Conservation (phyloP, 1,284 basidiomycete genomes). For the Puccinia novopanici region DNA sequence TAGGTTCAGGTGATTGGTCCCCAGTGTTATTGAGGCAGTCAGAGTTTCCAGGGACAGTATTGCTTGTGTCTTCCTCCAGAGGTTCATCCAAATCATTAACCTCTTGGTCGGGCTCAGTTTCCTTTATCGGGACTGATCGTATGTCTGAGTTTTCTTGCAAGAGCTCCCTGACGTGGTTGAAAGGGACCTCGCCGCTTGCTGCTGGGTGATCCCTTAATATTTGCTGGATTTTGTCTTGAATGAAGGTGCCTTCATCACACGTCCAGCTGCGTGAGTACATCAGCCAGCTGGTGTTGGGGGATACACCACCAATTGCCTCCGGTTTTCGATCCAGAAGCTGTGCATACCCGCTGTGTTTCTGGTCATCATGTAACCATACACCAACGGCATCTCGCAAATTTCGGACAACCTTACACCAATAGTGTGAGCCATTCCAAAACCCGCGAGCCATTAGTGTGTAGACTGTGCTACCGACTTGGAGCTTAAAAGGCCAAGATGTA, state of each 20-base stretch:
- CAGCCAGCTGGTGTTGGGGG: not conserved
- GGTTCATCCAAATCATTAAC: too few species aligned
- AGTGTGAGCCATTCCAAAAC: not conserved
- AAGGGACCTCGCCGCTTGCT: too few species aligned
- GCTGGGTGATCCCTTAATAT: too few species aligned
- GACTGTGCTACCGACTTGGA: not conserved
- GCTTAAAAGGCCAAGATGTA: not conserved
- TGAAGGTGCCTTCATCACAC: not conserved
- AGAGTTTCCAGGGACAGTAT: too few species aligned
- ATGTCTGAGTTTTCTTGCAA: too few species aligned
- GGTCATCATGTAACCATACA: slow-evolving; percentile 25
- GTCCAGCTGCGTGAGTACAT: slow-evolving; percentile 18
- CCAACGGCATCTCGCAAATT: not conserved
- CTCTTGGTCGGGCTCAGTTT: too few species aligned
- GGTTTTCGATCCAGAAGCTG: not conserved
- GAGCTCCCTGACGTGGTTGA: too few species aligned
- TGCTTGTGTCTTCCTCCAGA: too few species aligned
- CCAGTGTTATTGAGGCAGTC: too few species aligned
- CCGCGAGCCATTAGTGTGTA: not conserved
- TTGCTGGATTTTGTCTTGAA: not conserved
- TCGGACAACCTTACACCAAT: not conserved
- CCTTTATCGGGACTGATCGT: too few species aligned
- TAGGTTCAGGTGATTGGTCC: too few species aligned
- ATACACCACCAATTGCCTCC: not conserved
- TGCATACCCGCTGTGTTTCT: not conserved